Evolutionary conservation across 495 filamentous ascomycete genomes (phyloP), one percentile per base, ranked within the genome.

Genomic region (Cairneyella variabilis): DNA sequence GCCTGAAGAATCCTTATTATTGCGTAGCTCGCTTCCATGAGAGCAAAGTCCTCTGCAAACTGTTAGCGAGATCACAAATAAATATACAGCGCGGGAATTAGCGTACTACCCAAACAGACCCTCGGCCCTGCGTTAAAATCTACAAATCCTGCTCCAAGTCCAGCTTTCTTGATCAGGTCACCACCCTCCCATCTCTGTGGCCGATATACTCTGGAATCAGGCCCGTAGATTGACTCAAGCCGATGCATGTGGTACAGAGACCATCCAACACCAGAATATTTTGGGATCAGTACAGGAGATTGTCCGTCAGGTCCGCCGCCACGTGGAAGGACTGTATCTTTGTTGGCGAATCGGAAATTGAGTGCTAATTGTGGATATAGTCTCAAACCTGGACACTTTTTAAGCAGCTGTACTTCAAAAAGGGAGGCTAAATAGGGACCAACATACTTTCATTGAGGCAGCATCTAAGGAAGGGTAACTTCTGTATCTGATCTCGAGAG

Each of bases 241-340:
- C 76, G 66, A 46, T 86, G 83, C 73, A 86, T 76, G 4, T 64
- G 62, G 34, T 75, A 67, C 10, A 71, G 54, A 38, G 59, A 70
- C 43, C 71, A 82, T 14, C 66, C 57, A 1, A 83, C 65, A 7
- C 63, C 54, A n/a, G 70, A 53, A 6, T 14, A 6, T 14, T 32
- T 57, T 22, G 9, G 8, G 38, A 78, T 66, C 51, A 74, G 71
- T 20, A 90, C 62, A 0, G 86, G 86, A 10, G 76, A 71, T 18
- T 65, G 71, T 0, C 80, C 74, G 55, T 86, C 78, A 0, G 75
- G 68, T 0, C 88, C 88, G n/a, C 87, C 88, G 7, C 88, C 88
- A 10, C 66, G 61, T 0, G 88, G 88, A 0, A 92, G 75, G 1
- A 80, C 68, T 3, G 87, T 90, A 57, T 89, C 83, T 32, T 76